Evolutionary conservation across 2,329 filamentous ascomycete species (phyloP).

Genomic region (Fusarium sulawesiense): DNA sequence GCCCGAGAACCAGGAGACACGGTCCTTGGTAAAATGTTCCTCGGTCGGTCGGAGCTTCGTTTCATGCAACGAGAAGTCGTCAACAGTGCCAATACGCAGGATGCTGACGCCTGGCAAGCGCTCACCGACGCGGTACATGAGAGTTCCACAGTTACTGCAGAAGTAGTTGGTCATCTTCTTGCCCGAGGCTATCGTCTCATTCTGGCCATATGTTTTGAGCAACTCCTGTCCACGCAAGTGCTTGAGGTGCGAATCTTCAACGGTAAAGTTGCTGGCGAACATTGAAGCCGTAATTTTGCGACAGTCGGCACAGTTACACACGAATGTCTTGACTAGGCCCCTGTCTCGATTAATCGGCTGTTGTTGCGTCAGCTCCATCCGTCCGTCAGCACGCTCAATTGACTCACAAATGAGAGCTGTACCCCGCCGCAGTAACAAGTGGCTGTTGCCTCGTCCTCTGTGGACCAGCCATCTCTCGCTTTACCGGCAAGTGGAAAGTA

Average conservation of each 20-base stretch:
- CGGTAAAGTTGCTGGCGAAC: slow-evolving; percentile 69
- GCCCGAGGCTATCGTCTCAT: slow-evolving; percentile 55
- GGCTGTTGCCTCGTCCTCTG: slow-evolving; percentile 61
- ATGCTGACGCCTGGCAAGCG: neutral
- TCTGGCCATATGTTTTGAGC: slow-evolving; percentile 59
- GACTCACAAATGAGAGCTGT: slow-evolving; percentile 63
- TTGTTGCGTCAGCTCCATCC: neutral
- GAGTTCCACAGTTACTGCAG: neutral
- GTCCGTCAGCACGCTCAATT: fast-evolving
- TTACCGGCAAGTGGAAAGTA: slow-evolving; percentile 41
- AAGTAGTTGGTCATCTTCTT: neutral
- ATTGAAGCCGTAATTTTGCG: slow-evolving; percentile 72
- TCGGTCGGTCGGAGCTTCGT: neutral
- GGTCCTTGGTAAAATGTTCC: neutral
- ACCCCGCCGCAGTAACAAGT: slow-evolving; percentile 70
- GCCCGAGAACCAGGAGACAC: neutral
- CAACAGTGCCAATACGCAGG: neutral
- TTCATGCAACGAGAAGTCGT: neutral
- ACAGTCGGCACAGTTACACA: slow-evolving; percentile 72
- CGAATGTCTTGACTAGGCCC: slow-evolving; percentile 61
- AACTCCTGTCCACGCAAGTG: slow-evolving; percentile 64
- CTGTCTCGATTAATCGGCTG: neutral
- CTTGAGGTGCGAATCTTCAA: slow-evolving; percentile 57
- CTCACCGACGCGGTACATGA: neutral
- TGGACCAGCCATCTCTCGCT: slow-evolving; percentile 58